Evolutionary conservation across 768 basidiomycete species (phyloP), one percentile per base, ranked within the genome.

Genomic region (Mycena latifolia): DNA sequence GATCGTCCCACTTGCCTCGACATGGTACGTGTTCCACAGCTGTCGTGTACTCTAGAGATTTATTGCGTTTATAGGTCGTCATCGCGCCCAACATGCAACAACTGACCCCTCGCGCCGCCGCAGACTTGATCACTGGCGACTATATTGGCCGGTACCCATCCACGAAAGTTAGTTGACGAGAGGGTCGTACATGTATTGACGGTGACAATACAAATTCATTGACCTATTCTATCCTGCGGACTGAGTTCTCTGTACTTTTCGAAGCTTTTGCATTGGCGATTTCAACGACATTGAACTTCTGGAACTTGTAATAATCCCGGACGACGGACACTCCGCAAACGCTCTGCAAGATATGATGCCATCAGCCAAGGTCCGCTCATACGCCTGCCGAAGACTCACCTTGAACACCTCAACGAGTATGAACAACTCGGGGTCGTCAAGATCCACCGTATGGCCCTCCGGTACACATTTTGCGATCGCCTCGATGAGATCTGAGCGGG

Each of bases 321-420:
- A 94, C 88, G 27, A 95, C 78, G 59, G 92, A 88, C 28, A 95
- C 80, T 3, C 94, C 92, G 69, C 92, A 94, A 0, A 92, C 80
- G 67, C 88, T 89, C 93, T 94, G 71, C n/a, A 61, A 61, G 55
- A 37, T 3, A 22, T 50, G 46, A 29, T 28, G 25, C 41, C 6
- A 35, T 28, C 60, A 54, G 48, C 20, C 39, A 35, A 46, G 48
- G 43, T 53, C 56, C 25, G 54, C 18, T n/a, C n/a, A 59, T 24
- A 45, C 51, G 50, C 20, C 15, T 10, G 20, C 2, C 35, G n/a
- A 12, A 24, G 20, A 75, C 80, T 46, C 57, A 91, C 93, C 86
- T 94, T 95, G 83, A 94, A 94, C 6, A 95, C 83, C 71, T 95
- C 92, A 8, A 94, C 88, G 9, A 95, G 83, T 50, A 95, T 85